These are phyloP conservation scores for Apophysomyces ossiformis DNA, from an alignment of 371 early-diverging fungal genomes.

Conservation along the genomic window DNA sequence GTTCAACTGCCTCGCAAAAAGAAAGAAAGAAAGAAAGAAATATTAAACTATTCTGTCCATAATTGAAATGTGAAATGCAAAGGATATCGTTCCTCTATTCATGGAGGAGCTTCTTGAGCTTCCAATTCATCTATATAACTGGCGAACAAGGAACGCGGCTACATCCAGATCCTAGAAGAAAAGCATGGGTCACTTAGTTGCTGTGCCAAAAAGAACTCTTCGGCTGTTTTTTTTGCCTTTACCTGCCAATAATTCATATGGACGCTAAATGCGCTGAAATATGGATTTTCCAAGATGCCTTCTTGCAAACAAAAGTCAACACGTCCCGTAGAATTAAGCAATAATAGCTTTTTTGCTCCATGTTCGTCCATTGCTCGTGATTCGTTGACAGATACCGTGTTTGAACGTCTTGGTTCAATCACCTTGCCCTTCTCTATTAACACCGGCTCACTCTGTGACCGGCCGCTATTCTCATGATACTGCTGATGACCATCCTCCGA, in stretches of 20 bases:
- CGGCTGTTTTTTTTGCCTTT: not conserved
- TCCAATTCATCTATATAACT: conserved; percentile 28
- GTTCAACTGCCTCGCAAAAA: too few species aligned
- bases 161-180: conserved; percentile 60
- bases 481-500: not conserved
- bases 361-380: conserved; percentile 9
- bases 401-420: conserved; percentile 10
- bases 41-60: too few species aligned
- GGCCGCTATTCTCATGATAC: conserved; percentile 3
- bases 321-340: conserved; percentile 68
- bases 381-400: not conserved
- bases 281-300: conserved; percentile 78
- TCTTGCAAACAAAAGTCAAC: conserved; percentile 80
- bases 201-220: not conserved
- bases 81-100: not conserved
- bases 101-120: too few species aligned
- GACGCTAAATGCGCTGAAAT: conserved; percentile 72
- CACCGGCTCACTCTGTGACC: conserved; percentile 36
- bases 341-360: conserved; percentile 46
- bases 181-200: not conserved
- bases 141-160: conserved; percentile 56
- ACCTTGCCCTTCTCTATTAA: not conserved
- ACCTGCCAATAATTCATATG: conserved; percentile 79
- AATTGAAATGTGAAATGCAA: not conserved
- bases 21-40: too few species aligned